Base-by-base conservation (phyloP, 345 rosid species). In the Syzygium oleosum region DNA sequence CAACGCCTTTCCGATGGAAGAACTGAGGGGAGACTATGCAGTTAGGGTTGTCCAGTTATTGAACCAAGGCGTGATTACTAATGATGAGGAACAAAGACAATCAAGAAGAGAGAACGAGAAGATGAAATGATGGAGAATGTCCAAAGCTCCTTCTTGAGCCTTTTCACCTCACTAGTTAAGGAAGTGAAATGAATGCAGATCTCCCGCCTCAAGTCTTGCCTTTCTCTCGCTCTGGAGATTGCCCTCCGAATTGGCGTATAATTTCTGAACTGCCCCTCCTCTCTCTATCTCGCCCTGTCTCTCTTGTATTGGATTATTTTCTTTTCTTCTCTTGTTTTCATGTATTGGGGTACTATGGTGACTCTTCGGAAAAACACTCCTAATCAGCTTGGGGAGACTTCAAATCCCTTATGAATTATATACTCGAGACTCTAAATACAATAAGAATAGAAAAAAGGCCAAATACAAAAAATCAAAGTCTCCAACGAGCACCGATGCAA, bases 401-500 rank as follows among this genome's bases (percentile, higher is more conserved):
- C 43, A 4, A 16, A 31, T 9, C 12, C 43, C 63, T 43, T 43
- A 43, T 43, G 46, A 43, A 43, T 43, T 43, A 43, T 43, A 43
- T 43, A 43, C 7, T 43, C 1, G 1, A 43, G 46, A 43, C 46
- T 43, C 46, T 43, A 43, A 43, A 43, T 43, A 43, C 46, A 53
- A 31, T 16, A 1, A 65, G 78, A 65, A 65, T 8, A 65, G 79
- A 31, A 65, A 6, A 13, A 17, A 2, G 23, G 7, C 25, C 79
- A 17, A 17, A 17, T 17, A 68, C 23, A 68, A 3, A 68, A 68
- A 2, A 34, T 68, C 46, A 68, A 6, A 21, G 19, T 17, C 46
- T 34, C 34, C 22, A 0, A 3, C 34, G 46, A 17, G 46, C 25
- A 34, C 1, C 11, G 19, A 17, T 31, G 4, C 7, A 19, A 2